Evolutionary conservation across 768 basidiomycete species (phyloP).

Genomic region (Nidularia sp.): DNA sequence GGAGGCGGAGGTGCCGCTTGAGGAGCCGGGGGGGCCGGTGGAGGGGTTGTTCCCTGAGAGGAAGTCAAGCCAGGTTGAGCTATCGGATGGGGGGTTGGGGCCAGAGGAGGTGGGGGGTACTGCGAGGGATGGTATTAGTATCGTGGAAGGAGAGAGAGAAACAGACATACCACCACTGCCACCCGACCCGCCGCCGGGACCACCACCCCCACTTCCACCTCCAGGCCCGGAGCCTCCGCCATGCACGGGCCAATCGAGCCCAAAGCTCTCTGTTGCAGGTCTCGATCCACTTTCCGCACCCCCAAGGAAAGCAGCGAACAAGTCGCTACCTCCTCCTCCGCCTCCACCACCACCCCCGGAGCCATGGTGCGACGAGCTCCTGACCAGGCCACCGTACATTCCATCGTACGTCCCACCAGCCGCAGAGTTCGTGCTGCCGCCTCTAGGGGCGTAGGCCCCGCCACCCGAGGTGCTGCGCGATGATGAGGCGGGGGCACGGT

Average conservation of each 20-base stretch:
- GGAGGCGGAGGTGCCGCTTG: constrained; percentile 2
- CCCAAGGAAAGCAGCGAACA: constrained; percentile 21
- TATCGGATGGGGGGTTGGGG: constrained; percentile 5
- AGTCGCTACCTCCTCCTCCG: constrained; percentile 4
- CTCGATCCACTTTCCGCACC: constrained; percentile 19
- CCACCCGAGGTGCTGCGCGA: too few species aligned
- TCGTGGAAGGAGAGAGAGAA: constrained; percentile 1
- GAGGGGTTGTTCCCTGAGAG: constrained; percentile 16
- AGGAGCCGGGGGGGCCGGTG: constrained; percentile 6
- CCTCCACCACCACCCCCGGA: background rate
- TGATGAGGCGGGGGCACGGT: background rate
- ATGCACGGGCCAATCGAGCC: constrained; percentile 34
- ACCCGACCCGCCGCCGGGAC: constrained; percentile 4
- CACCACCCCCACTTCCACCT: background rate
- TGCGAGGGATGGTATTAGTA: constrained; percentile 2
- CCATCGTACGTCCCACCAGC: constrained; percentile 5
- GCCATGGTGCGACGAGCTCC: constrained; percentile 2
- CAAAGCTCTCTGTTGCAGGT: constrained; percentile 7
- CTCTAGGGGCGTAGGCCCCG: too few species aligned
- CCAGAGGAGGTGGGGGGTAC: constrained; percentile 9
- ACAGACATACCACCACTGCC: constrained; percentile 12
- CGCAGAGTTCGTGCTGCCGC: constrained; percentile 3
- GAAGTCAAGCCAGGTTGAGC: constrained; percentile 23
- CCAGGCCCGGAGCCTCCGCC: constrained; percentile 6
- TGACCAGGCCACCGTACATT: constrained; percentile 5